Conservation (phyloP, 352 stramenopile genomes). For the Pythium pectinolyticum region DNA sequence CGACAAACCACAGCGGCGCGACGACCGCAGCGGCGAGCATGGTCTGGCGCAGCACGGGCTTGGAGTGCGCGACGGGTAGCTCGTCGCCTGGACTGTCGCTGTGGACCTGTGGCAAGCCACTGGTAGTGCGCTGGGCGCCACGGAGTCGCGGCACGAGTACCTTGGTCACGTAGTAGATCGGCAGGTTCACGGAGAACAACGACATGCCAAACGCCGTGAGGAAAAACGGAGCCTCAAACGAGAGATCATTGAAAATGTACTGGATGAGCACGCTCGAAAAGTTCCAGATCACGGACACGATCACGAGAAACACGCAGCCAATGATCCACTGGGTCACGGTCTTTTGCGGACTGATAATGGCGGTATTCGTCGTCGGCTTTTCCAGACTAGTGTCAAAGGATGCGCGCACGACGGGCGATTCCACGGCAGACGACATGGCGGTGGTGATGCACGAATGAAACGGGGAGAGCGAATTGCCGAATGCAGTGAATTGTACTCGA, state of each 20-base stretch:
- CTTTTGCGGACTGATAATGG: background rate
- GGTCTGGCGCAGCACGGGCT: constrained; percentile 38
- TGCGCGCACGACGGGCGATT: background rate
- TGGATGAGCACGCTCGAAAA: constrained; percentile 86
- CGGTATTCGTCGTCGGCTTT: background rate
- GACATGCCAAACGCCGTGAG: constrained; percentile 88
- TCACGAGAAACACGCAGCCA: constrained; percentile 67
- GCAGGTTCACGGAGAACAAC: constrained; percentile 85
- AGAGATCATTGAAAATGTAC: constrained; percentile 88
- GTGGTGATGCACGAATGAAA: too few relatives aligned
- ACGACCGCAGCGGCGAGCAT: constrained; percentile 59
- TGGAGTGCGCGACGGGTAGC: constrained; percentile 16
- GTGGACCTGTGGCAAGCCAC: constrained; percentile 4
- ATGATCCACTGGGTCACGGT: constrained; percentile 50
- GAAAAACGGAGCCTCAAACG: constrained; percentile 87
- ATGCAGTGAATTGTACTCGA: too few relatives aligned
- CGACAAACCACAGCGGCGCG: constrained; percentile 95
- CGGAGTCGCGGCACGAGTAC: constrained; percentile 41
- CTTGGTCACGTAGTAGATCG: constrained; percentile 70
- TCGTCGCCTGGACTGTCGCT: constrained; percentile 8
- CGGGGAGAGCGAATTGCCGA: too few relatives aligned
- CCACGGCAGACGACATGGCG: background rate
- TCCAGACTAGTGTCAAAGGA: background rate
- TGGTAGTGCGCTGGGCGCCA: constrained; percentile 24
- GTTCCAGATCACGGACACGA: constrained; percentile 84